Evolutionary conservation across 2,329 filamentous ascomycete genomes (phyloP), one percentile per base, ranked within the genome.

Genomic region (Botrytis fabae): DNA sequence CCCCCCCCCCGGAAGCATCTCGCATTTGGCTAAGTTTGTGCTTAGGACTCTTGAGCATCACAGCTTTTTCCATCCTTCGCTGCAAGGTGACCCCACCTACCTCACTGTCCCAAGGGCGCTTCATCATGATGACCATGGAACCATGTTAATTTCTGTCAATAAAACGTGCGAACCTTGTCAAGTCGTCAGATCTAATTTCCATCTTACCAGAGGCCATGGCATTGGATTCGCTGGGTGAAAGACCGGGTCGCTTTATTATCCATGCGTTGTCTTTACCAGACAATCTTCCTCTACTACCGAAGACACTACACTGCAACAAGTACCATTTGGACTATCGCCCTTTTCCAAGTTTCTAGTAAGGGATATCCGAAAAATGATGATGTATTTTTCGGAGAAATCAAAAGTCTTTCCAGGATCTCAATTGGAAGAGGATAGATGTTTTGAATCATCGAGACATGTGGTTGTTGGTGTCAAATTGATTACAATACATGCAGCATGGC

Each of bases 111-210:
- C 62, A 51, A 59, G 38, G 38, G 70, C 62, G 70, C 70, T 72
- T 72, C 70, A 44, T 25, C 28, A 35, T 72, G 20, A 28, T 57
- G 51, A 48, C 42, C n/a, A 46, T 54, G 18, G 28, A 68, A 32
- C 64, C 64, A 57, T 57, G 65, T n/a, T 68, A 25, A n/a, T 68
- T 54, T 6, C 54, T 54, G 35, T 38, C 32, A 42, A 51, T 61
- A 64, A 65, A 76, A 77, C 76, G 74, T 76, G 76, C 73, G 62
- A 60, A 60, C 75, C 75, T 65, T 70, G 75, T 62, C 57, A 48
- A 71, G 70, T 74, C 74, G 68, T 75, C 76, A 76, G 75, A 76
- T 76, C 69, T 66, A 73, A 74, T 74, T 76, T 74, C 73, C 69
- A 73, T 73, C 59, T 75, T 72, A 46, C 62, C 70, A 72, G 25